These are phyloP conservation scores for Globisporangium paddicum DNA, from an alignment of 352 stramenopile genomes.

Conservation along the genomic window DNA sequence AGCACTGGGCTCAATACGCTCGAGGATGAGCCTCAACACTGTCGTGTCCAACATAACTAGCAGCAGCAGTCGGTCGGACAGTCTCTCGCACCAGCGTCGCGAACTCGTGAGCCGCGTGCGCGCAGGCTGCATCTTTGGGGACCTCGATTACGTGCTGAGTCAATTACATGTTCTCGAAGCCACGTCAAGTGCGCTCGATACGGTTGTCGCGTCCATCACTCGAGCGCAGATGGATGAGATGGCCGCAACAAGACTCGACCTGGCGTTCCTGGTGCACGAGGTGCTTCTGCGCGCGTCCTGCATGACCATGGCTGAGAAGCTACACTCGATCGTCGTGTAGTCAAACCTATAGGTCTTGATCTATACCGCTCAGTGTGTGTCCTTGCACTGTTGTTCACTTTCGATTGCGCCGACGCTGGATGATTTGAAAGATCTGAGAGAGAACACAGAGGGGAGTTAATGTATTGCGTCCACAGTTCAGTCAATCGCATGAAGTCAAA, in stretches of 20 bases:
- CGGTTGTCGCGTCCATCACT: slow-evolving; percentile 36
- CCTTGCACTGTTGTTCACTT: slow-evolving; percentile 12
- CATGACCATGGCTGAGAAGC: slow-evolving; percentile 49
- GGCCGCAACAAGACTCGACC: slow-evolving; percentile 17
- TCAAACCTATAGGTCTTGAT: background rate
- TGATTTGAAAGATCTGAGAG: slow-evolving; percentile 51
- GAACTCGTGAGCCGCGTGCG: slow-evolving; percentile 48
- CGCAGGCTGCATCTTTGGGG: slow-evolving; percentile 55
- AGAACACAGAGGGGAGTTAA: background rate
- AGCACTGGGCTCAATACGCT: slow-evolving; percentile 6
- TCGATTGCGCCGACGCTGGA: slow-evolving; percentile 40
- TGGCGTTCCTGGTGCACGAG: slow-evolving; percentile 48
- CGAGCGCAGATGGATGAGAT: slow-evolving; percentile 28
- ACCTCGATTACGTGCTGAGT: slow-evolving; percentile 59
- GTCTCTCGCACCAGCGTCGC: slow-evolving; percentile 8
- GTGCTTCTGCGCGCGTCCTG: slow-evolving; percentile 52
- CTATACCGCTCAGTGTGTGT: background rate
- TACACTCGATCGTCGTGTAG: slow-evolving; percentile 29
- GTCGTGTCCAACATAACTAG: slow-evolving; percentile 1
- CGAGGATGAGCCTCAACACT: slow-evolving; percentile 2
- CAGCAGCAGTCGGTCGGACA: background rate
- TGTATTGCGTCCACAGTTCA: background rate
- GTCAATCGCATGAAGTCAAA: no score
- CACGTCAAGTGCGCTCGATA: slow-evolving; percentile 28
- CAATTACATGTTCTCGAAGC: slow-evolving; percentile 47